Evolutionary conservation across 2,329 filamentous ascomycete genomes (phyloP).

Genomic region (Fonsecaea pedrosoi): DNA sequence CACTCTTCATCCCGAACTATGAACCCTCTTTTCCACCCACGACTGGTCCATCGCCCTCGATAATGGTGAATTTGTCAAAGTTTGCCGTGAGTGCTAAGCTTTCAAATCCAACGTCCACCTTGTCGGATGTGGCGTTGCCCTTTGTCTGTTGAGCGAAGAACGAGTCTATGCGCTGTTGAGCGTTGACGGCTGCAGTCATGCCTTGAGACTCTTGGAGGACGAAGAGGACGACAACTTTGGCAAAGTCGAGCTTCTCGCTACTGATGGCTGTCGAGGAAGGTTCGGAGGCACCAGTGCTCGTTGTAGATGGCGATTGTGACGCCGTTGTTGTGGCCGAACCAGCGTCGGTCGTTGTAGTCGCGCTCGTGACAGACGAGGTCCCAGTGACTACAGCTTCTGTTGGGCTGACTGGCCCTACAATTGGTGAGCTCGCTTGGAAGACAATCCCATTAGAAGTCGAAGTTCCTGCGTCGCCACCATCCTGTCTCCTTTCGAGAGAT

Average conservation of each 20-base stretch:
- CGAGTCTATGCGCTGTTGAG: constrained; percentile 38
- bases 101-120: constrained; percentile 41
- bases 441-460: constrained; percentile 48
- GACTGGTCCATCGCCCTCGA: constrained; percentile 42
- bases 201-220: constrained; percentile 43
- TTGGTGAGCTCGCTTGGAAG: constrained; percentile 41
- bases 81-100: constrained; percentile 44
- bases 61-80: constrained; percentile 48
- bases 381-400: constrained; percentile 20
- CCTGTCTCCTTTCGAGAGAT: constrained; percentile 33
- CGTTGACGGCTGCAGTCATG: constrained; percentile 41
- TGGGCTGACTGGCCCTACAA: constrained; percentile 19
- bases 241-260: constrained; percentile 28
- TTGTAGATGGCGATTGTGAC: constrained; percentile 28
- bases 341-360: constrained; percentile 34
- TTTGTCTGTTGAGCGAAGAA: constrained; percentile 44
- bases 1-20: constrained; percentile 1
- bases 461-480: constrained; percentile 16
- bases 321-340: constrained; percentile 42
- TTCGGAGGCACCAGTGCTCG: constrained; percentile 29
- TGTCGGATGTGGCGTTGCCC: constrained; percentile 36
- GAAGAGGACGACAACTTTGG: constrained; percentile 38
- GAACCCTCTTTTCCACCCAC: constrained; percentile 38
- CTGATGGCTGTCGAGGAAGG: constrained; percentile 33
- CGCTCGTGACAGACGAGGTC: constrained; percentile 24